Base-by-base conservation (phyloP, 2,329 filamentous ascomycete genomes). In the Purpureocillium lavendulum region DNA sequence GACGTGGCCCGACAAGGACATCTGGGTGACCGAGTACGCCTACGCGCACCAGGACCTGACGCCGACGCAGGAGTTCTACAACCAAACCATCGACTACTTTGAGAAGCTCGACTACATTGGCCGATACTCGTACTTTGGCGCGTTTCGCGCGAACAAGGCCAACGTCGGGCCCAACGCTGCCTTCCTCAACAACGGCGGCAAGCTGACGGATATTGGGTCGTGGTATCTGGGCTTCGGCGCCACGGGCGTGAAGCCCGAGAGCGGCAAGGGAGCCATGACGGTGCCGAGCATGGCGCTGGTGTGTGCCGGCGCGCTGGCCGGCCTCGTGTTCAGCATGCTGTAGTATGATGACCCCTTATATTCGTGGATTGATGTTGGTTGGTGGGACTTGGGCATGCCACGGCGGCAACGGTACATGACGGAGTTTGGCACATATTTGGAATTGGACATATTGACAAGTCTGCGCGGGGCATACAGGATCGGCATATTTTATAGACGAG, bases 21-120 rank as follows among this genome's bases (percentile, higher is more conserved):
- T 89, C 44, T 90, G 85, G 86, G 67, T 90, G 10, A 90, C 86
- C 18, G 86, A 92, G 60, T 88, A 82, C 57, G 84, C 81, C 30
- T 70, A 71, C 40, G 64, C 76, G 40, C 59, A 81, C 45, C 67
- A 75, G 50, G 64, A 70, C 18, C 67, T 87, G 13, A 43, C 56
- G 2, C 60, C 68, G 0, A 81, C 80, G 0, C 74, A 87, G 54
- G 48, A 55, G 1, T 87, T 85, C 55, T 88, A 77, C 64, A 87
- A 87, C 51, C 67, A 67, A 50, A 79, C 74, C 3, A 59, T 73
- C 39, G 69, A 76, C 33, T 87, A 79, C 57, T 75, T 90, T 44
- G 84, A 90, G 40, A 53, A 51, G 34, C 48, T 56, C 21, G 45
- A 55, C 30, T 79, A 72, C 40, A 68, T 88, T 13, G 76, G 71